phyloP scores from a whole-genome alignment of 2,329 filamentous ascomycete species.

The Venturia asperata region DNA sequence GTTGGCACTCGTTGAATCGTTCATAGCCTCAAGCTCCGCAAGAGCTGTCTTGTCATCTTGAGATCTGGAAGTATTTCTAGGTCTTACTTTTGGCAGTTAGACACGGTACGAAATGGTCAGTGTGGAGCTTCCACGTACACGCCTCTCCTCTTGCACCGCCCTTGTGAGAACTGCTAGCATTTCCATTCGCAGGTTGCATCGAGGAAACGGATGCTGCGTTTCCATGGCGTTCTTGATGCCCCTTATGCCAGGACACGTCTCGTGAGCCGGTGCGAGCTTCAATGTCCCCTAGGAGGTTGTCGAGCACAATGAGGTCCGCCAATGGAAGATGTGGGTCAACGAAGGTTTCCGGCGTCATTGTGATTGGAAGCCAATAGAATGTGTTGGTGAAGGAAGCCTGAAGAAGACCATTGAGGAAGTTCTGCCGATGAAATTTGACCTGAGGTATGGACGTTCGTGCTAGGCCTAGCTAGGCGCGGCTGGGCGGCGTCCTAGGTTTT shows the following conservation, averaged over 20 bases:
- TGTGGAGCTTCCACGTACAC: background rate
- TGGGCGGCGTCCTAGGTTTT: background rate
- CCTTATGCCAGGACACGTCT: slow-evolving; percentile 13
- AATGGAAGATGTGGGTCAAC: slow-evolving; percentile 32
- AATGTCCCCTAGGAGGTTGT: slow-evolving; percentile 33
- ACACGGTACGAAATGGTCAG: slow-evolving; percentile 2
- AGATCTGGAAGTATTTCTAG: slow-evolving; percentile 13
- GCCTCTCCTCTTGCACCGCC: background rate
- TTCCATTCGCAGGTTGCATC: background rate
- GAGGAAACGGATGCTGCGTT: background rate
- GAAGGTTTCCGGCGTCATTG: slow-evolving; percentile 10
- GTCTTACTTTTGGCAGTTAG: slow-evolving; percentile 18
- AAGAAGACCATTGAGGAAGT: background rate
- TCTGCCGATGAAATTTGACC: background rate
- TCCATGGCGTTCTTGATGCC: slow-evolving; percentile 9
- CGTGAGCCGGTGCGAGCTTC: slow-evolving; percentile 15
- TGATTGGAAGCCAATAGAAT: background rate
- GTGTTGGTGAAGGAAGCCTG: background rate
- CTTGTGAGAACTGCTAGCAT: background rate
- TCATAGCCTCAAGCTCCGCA: slow-evolving; percentile 42
- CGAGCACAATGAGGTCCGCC: slow-evolving; percentile 35
- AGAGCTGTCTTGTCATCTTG: slow-evolving; percentile 31
- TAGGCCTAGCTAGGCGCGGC: background rate
- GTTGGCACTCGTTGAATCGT: slow-evolving; percentile 40
- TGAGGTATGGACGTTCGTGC: background rate